phyloP scores from a whole-genome alignment of 2,329 filamentous ascomycete genomes.

The Venturia pyrina region DNA sequence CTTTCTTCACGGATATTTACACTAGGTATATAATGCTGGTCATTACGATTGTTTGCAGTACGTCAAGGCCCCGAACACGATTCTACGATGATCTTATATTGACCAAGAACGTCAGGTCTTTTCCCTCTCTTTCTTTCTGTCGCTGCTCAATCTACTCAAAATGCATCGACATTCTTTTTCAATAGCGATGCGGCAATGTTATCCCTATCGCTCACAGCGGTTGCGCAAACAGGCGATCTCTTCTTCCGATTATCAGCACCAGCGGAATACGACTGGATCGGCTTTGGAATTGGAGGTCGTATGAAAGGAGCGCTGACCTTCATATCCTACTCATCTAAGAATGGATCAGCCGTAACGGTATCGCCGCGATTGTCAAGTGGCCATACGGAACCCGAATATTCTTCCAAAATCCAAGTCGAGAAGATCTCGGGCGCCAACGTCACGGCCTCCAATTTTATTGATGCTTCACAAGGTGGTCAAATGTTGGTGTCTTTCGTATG shows the following conservation, averaged over 20 bases:
- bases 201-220: constrained; percentile 17
- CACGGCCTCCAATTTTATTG: constrained; percentile 1
- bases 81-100: not conserved
- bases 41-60: not conserved
- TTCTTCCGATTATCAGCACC: constrained; percentile 45
- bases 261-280: constrained; percentile 39
- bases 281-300: constrained; percentile 43
- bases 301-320: constrained; percentile 47
- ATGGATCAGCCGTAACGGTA: constrained; percentile 40
- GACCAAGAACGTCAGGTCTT: not conserved
- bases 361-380: constrained; percentile 44
- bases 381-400: constrained; percentile 43
- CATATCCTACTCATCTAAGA: constrained; percentile 41
- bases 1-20: not conserved
- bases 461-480: not conserved
- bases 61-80: not conserved
- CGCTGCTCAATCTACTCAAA: not conserved
- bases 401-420: constrained; percentile 13
- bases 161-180: constrained; percentile 3
- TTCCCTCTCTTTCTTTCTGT: not conserved
- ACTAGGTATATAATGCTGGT: not conserved
- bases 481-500: constrained; percentile 1
- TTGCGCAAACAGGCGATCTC: constrained; percentile 32
- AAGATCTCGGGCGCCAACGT: not conserved
- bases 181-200: constrained; percentile 14